Conservation (phyloP, 2,329 filamentous ascomycete species). For the Ophiostoma ulmi region DNA sequence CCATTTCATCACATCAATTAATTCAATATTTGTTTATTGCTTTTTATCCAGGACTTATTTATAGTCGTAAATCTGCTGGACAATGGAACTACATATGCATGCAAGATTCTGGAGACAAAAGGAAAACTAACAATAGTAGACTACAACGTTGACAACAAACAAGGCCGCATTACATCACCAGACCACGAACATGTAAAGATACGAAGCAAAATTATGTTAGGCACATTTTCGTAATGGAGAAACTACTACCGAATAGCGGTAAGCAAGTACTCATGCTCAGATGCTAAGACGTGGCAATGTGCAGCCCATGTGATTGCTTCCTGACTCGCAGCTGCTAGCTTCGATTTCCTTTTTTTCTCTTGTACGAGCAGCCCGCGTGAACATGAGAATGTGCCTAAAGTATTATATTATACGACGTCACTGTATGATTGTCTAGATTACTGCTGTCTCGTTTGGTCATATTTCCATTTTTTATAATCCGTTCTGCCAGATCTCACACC, state of each 20-base stretch:
- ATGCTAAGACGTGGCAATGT: not conserved
- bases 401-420: not conserved
- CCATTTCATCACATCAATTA: not conserved
- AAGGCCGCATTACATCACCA: conserved; percentile 9
- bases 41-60: not conserved
- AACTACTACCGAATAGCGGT: not conserved
- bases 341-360: not conserved
- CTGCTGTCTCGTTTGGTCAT: not conserved
- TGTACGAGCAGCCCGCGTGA: not conserved
- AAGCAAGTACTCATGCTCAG: not conserved
- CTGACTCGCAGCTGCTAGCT: not conserved
- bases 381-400: not conserved
- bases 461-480: not conserved
- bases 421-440: not conserved
- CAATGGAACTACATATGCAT: conserved; percentile 5
- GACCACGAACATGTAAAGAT: not conserved
- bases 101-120: conserved; percentile 9
- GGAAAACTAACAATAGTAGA: not conserved
- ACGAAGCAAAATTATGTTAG: not conserved
- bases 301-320: not conserved
- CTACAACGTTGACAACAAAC: conserved; percentile 7
- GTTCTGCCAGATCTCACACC: not conserved
- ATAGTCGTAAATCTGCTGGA: not conserved
- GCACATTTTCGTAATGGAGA: not conserved
- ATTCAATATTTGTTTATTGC: not conserved